Base-by-base conservation (phyloP, 2,329 filamentous ascomycete species). In the Bipolaris zeicola region DNA sequence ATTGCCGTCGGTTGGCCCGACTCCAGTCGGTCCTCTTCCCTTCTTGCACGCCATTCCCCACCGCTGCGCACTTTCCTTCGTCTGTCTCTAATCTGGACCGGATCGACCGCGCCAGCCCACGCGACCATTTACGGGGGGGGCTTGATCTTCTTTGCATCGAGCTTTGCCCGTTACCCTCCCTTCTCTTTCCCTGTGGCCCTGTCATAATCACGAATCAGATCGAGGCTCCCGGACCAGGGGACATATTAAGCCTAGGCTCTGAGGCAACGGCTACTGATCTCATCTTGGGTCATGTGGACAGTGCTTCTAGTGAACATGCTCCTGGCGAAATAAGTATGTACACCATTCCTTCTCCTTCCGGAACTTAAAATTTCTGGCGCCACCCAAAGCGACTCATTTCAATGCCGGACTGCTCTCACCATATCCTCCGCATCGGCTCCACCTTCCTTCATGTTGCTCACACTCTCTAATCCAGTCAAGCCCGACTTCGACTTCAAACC, bases 361-460 rank as follows among this genome's bases (percentile, higher is more conserved):
- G 70, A 69, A 55, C 34, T 62, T 63, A 58, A 60, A 68, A 59
- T 61, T 64, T 68, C 26, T 66, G 60, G 63, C 60, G 61, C 63
- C 64, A 64, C 65, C 60, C 61, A 66, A 50, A 47, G 20, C 61
- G 63, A 65, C 63, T 70, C 69, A 69, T 69, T 69, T 68, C 69
- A 56, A 75, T 75, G 73, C 70, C 67, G 66, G 70, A 56, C 58
- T 59, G 46, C 62, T 59, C 49, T 53, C 49, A 62, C 57, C 57
- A 53, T 59, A 58, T 61, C 50, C 51, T 53, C 54, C 53, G 42
- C 62, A 53, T 58, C 55, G 54, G 55, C 58, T 55, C 58, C 55
- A 60, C 50, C 49, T 66, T 59, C 61, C 68, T 72, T 65, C 72
- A 82, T 81, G 79, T 80, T 80, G 76, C 80, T 82, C 76, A 82